phyloP scores from a whole-genome alignment of 2,329 filamentous ascomycete species.

The Aureobasidium sp. region DNA sequence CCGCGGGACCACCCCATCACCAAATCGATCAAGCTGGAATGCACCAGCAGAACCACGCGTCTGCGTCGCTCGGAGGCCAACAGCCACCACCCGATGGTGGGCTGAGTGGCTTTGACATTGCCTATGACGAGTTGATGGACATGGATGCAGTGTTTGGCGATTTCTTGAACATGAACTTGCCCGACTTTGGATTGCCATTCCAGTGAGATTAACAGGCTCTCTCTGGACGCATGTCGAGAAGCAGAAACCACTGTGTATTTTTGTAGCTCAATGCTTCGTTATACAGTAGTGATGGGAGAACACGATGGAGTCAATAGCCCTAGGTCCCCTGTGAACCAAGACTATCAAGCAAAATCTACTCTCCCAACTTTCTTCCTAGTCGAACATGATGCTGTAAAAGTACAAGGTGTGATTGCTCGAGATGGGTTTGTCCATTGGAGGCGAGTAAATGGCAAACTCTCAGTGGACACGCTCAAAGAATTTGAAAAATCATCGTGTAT shows the following conservation, averaged over 20 bases:
- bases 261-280: neutral
- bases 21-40: neutral
- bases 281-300: neutral
- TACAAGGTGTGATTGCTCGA: neutral
- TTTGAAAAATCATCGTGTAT: neutral
- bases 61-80: neutral
- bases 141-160: conserved; percentile 16
- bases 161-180: conserved; percentile 15
- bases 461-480: neutral
- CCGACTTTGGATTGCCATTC: conserved; percentile 4
- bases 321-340: neutral
- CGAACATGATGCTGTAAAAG: neutral
- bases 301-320: neutral
- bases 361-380: neutral
- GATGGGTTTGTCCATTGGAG: neutral
- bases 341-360: neutral
- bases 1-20: neutral
- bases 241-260: neutral
- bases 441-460: neutral
- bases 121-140: conserved; percentile 12
- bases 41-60: neutral
- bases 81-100: neutral
- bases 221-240: neutral
- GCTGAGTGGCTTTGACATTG: neutral
- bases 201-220: neutral